Evolutionary conservation across 179 eudicot genomes (phyloP).

Genomic region (Spinacia oleracea): DNA sequence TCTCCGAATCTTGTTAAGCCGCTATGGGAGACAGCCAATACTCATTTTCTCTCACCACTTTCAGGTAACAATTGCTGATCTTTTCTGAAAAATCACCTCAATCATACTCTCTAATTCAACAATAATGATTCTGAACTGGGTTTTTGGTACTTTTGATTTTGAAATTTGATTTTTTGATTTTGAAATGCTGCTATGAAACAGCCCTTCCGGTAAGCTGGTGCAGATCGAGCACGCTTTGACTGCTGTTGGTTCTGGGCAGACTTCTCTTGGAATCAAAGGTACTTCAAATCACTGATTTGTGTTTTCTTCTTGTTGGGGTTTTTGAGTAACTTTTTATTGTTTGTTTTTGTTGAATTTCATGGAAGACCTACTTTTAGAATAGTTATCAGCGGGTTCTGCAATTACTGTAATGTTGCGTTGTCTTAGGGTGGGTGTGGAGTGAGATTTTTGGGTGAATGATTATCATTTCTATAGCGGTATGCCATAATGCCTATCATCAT

Average conservation of each 20-base stretch:
- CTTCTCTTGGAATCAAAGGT: conserved; percentile 97
- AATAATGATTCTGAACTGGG: too few relatives aligned
- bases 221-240: conserved; percentile 94
- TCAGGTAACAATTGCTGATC: conserved; percentile 47
- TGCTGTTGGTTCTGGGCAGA: conserved; percentile 97
- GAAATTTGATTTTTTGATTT: neutral
- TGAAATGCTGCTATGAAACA: neutral
- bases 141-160: neutral
- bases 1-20: too few relatives aligned
- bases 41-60: conserved; percentile 92
- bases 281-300: neutral
- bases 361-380: too few relatives aligned
- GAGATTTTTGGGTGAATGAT: neutral
- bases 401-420: too few relatives aligned
- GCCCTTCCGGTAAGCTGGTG: conserved; percentile 94
- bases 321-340: neutral
- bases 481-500: too few relatives aligned
- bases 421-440: neutral
- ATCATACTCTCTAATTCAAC: neutral
- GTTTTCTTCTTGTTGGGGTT: neutral
- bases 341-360: neutral
- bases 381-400: too few relatives aligned
- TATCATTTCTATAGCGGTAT: too few relatives aligned
- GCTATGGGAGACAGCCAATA: conserved; percentile 92
- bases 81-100: neutral